Evolutionary conservation across 192 early-diverging fungal species (phyloP), one percentile per base, ranked within the genome.

Genomic region (Spizellomyces sp.): DNA sequence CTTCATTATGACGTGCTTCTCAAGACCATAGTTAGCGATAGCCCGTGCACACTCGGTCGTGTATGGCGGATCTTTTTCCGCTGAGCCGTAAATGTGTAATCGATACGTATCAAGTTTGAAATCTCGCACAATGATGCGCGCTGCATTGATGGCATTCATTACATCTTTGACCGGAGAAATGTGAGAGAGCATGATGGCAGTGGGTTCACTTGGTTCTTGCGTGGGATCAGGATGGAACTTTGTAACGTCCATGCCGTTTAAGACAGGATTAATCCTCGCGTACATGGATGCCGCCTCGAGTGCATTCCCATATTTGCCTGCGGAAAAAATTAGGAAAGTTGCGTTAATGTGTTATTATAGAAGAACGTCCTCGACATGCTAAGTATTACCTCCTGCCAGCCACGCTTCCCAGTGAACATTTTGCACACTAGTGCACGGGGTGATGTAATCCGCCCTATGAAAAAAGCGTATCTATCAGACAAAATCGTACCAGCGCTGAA

Each of bases 161-260:
- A 82, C 70, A 54, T 82, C 80, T 27, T 82, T 82, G 3, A 82
- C 80, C 7, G 80, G 80, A 17, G 68, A 72, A 48, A 82, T 81
- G 52, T 82, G 80, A 5, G 80, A 82, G 5, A 82, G 66, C 80
- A 82, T 82, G 9, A 82, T 63, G 9, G 76, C 80, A 47, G 72
- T 71, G 12, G 80, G 80, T 15, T 19, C 52, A 43, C 56, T 27
- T 9, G 45, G 52, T 47, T 80, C 77, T 19, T 63, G 48, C 5
- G 61, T 45, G 5, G 73, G 45, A 42, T 83, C 74, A 42, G 77
- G 70, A 43, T 66, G 58, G 72, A 82, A 82, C 59, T 70, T 67
- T 12, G 62, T 56, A 9, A 83, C 67, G 68, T 81, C 70, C 80
- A 82, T 82, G 43, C 80, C 80, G 62, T 82, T 82, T 8, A 82